Evolutionary conservation across 352 stramenopile species (phyloP), one percentile per base, ranked within the genome.

Genomic region (Phytophthora sp.): DNA sequence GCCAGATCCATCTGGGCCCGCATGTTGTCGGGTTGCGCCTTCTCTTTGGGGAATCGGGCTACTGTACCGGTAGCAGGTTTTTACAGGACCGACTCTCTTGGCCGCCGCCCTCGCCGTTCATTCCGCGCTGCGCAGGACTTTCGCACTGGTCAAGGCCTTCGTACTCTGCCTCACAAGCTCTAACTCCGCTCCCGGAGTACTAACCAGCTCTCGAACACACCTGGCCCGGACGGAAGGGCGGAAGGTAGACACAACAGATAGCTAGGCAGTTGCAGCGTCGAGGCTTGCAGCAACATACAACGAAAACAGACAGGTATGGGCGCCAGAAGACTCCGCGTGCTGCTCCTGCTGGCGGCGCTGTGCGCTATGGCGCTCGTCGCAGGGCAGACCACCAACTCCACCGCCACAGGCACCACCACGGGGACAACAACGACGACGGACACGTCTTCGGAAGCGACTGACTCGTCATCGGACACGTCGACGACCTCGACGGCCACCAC

Each of bases 71-170:
- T n/a, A 11, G 20, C 41, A 54, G 59, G 61, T 46, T 63, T 75
- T 73, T 76, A 72, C 68, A 41, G 54, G 39, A 69, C 67, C 55
- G 62, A 71, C 67, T 75, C 62, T 75, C 55, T 74, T 30, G 49
- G 26, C 18, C 46, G 20, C 27, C 35, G 24, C 46, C 45, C 39
- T 26, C 44, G 42, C 51, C 44, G 57, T 68, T 62, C 56, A 69
- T 65, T 75, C 41, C 47, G 31, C 38, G 13, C 24, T 23, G 50
- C 41, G 57, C 39, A 57, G 21, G 55, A 67, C 67, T 71, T 74
- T 50, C 62, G 55, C 49, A 54, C 49, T 71, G 46, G 18, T 26
- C 39, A 49, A 73, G 41, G 30, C 53, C 20, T 18, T 24, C 23
- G 30, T 58, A 74, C 33, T 35, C 18, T 31, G 27, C 46, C 21